Evolutionary conservation across 805 yeast genomes (phyloP).

Genomic region (Tanozyma kutaoensis): DNA sequence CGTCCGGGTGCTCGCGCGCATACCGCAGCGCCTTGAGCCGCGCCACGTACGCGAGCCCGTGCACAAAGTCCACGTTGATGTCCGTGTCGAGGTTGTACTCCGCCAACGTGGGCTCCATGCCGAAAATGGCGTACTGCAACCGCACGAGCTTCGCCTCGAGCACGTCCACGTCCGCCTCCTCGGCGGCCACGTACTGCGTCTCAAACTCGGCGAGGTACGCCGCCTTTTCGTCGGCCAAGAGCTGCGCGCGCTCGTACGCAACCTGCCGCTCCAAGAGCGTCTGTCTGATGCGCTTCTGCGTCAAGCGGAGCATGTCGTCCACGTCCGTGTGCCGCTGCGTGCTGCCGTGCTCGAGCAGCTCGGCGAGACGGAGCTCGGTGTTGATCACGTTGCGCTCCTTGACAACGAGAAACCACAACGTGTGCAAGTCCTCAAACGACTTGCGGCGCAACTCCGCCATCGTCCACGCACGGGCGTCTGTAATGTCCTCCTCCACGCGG

Average conservation of each 20-base stretch:
- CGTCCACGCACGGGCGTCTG: conserved; percentile 68
- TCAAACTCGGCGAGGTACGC: conserved; percentile 45
- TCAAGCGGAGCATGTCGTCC: conserved; percentile 21
- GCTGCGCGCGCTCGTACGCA: conserved; percentile 48
- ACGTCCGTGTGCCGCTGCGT: conserved; percentile 27
- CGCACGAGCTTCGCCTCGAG: conserved; percentile 62
- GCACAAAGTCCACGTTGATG: conserved; percentile 31
- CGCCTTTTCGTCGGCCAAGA: conserved; percentile 28
- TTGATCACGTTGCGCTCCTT: conserved; percentile 71
- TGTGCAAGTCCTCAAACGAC: conserved; percentile 83
- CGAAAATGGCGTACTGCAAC: conserved; percentile 70
- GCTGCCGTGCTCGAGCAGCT: conserved; percentile 10
- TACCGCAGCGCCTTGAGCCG: conserved; percentile 43
- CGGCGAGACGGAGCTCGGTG: conserved; percentile 58
- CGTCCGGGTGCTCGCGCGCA: conserved; percentile 11
- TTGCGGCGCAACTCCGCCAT: conserved; percentile 83
- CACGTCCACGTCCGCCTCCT: conserved; percentile 38
- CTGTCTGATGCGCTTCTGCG: conserved; percentile 54
- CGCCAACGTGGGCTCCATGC: conserved; percentile 60
- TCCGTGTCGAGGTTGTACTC: conserved; percentile 45
- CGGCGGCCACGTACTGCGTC: conserved; percentile 38
- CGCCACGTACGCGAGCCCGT: conserved; percentile 62
- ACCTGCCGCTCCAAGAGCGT: conserved; percentile 78
- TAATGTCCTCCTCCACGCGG: conserved; percentile 41
- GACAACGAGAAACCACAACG: conserved; percentile 78